Base-by-base conservation (phyloP, 495 filamentous ascomycete genomes). In the Tuber umbilicatum region DNA sequence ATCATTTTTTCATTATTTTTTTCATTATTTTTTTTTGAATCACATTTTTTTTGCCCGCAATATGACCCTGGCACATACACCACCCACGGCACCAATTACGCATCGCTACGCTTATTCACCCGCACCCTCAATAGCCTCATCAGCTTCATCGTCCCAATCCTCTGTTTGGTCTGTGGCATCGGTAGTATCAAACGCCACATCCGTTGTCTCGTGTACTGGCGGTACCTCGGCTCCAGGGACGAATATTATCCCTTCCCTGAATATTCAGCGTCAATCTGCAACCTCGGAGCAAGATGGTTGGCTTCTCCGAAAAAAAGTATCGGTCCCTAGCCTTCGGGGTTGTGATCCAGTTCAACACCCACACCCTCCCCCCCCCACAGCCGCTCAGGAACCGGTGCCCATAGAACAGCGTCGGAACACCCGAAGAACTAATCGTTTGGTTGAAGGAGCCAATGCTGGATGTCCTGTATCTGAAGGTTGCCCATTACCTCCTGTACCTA, bases 321-420 rank as follows among this genome's bases (percentile, higher is more conserved):
- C 67, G 67, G 40, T 71, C 68, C 39, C 79, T 81, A 67, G 69
- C 73, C 70, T 43, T 75, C 74, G 35, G 37, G 75, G 60, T n/a
- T 37, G 72, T 70, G 38, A 37, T 40, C 27, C 50, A 47, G 45
- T 55, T 75, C 80, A 73, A 78, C 82, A 82, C 50, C 76, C 68
- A 21, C 75, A 73, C 70, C 81, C 74, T 84, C 86, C 75, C 77
- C 84, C 79, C 84, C 88, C 68, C 21, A 19, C 76, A 23, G 72
- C 75, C 55, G 60, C 72, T n/a, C 73, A 75, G 39, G 74, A 77
- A 76, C 69, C 73, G 27, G 64, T 82, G 43, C 80, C 90, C 47
- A 84, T 86, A 50, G 90, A 94, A 84, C 85, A 91, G 77, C 91
- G 92, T 70, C 91, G 90, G 85, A 91, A 98, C 81, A 93, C 93